phyloP scores from a whole-genome alignment of 345 rosid species.

The Camelina sativa region DNA sequence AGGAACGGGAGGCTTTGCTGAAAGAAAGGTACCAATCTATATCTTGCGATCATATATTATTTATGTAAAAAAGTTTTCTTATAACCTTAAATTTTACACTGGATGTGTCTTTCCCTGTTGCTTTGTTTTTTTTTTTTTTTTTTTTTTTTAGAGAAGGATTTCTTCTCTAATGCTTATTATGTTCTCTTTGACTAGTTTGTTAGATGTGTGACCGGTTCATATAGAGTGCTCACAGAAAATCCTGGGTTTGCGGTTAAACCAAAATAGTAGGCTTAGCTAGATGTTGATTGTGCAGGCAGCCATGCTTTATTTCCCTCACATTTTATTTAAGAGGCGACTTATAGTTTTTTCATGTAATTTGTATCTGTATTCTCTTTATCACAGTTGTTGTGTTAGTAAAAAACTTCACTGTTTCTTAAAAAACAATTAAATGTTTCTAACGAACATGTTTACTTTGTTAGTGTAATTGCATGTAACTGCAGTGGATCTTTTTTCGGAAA shows the following conservation, averaged over 20 bases:
- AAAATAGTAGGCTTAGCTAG: neutral
- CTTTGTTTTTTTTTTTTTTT: neutral
- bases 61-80: constrained; percentile 12
- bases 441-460: neutral
- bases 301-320: neutral
- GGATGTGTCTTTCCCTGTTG: neutral
- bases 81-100: neutral
- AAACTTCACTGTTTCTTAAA: neutral
- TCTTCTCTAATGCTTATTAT: neutral
- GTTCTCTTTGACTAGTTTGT: neutral
- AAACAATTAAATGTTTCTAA: neutral
- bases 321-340: neutral
- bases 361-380: neutral
- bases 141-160: neutral
- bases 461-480: neutral
- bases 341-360: neutral
- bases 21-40: constrained; percentile 74
- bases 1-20: constrained; percentile 79
- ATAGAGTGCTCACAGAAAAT: constrained; percentile 2
- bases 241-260: neutral
- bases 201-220: neutral
- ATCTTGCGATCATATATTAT: constrained; percentile 14
- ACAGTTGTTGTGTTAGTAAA: neutral
- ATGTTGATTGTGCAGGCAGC: neutral
- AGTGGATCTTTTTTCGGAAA: neutral